Base-by-base conservation (phyloP, 257 asterid species). In the Nicotiana obtusifolia region DNA sequence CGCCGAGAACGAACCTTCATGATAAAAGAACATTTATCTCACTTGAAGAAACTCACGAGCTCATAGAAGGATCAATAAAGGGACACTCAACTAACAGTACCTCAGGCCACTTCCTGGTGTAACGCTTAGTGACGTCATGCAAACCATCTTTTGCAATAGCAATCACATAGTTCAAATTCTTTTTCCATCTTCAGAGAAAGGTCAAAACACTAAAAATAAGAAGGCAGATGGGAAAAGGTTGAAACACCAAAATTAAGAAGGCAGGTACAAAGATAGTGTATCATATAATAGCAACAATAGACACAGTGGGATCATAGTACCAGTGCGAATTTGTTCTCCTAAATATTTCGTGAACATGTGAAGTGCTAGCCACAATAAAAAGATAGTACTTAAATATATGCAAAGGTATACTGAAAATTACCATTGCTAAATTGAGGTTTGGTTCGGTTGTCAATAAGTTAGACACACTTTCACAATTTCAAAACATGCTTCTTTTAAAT, bases 41-140 rank as follows among this genome's bases (percentile, higher is more conserved):
- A 82, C 30, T 62, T 68, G 80, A 77, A 64, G 56, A 77, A 13
- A 80, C 26, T 44, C 47, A 82, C 22, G 69, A 49, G 11, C 44
- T 4, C 80, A 49, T 24, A 49, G 5, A 75, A 75, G 22, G 16
- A 75, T 24, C 17, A 75, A 14, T 75, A 16, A 75, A 26, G 80
- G 44, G 62, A 49, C 61, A 49, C 10, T 49, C 80, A 26, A 17
- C 20, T 47, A 47, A 15, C 44, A 73, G 44, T 81, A 95, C 98
- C 97, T 93, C 96, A 54, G 86, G 93, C 99, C 98, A 95, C 82
- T 90, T 95, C 87, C 93, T 89, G 44, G 98, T 92, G 90, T 95
- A 95, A 77, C 99, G 94, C 88, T 92, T 95, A 41, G 97, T 93
- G 89, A 93, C 99, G 85, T 95, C 98, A 90, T 91, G 87, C 49